Base-by-base conservation (phyloP, 257 asterid genomes). In the Eustoma russellianum region DNA sequence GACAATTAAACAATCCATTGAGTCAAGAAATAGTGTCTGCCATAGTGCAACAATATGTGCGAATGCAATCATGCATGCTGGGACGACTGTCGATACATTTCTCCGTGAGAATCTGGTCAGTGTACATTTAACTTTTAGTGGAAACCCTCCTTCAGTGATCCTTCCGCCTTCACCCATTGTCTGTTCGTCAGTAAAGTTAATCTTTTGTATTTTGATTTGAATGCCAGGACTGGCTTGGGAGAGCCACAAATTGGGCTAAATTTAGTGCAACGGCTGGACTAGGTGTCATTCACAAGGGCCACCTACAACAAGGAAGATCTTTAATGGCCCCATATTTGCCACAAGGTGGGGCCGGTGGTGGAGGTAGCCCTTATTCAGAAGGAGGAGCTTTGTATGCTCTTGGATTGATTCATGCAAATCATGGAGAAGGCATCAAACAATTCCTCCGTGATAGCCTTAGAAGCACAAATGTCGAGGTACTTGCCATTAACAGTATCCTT, bases 291-390 rank as follows among this genome's bases (percentile, higher is more conserved):
- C 99, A 92, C 79, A 74, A 81, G 53, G 99, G 99, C 62, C 99
- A 92, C 65, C 77, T 88, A 64, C 93, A 81, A 73, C 97, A 88
- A 71, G 97, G 95, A 61, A 88, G 95, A 78, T 85, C 94, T 17
- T 79, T 92, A 54, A 92, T 92, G 98, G 94, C 98, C 38, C 98
- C 98, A 56, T 92, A 92, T 78, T 77, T 92, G 80, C 98, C 97
- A 0, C 97, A 85, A 66, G 83, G 94, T 63, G 95, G 97, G 41
- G 88, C 80, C 61, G 97, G 91, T 61, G 94, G 95, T 51, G 94
- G 93, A 45, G 89, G 94, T 38, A 85, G 99, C 72, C 99, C 99
- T 48, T 92, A 83, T 65, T 83, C 99, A 43, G 97, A 88, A 77
- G 99, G 99, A 71, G 99, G 99, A 56, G 97, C 97, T 41, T 65